Conservation (phyloP, 2,329 filamentous ascomycete species). For the Ramularia endophylla region DNA sequence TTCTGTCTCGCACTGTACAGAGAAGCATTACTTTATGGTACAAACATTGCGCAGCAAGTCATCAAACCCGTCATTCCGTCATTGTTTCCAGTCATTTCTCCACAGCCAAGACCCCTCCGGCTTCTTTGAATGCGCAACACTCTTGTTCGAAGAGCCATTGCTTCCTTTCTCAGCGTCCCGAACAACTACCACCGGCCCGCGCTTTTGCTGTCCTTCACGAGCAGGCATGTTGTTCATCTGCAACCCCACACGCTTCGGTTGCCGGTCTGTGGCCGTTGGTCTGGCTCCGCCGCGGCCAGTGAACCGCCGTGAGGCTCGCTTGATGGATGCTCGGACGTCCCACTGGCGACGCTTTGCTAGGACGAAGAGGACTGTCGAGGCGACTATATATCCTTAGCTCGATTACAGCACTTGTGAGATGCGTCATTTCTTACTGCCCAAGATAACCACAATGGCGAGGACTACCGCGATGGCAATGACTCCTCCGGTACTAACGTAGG, state of each 20-base stretch:
- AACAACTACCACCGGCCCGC: slow-evolving; percentile 21
- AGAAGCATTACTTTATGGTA: no score
- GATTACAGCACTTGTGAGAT: not conserved
- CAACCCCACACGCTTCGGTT: slow-evolving; percentile 18
- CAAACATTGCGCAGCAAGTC: not conserved
- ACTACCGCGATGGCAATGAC: slow-evolving; percentile 70
- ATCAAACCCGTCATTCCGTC: not conserved
- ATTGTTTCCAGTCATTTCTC: slow-evolving; percentile 26
- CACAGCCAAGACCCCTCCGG: slow-evolving; percentile 17
- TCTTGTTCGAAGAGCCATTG: slow-evolving; percentile 6
- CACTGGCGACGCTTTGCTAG: slow-evolving; percentile 80
- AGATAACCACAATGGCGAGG: slow-evolving; percentile 53
- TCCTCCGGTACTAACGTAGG: slow-evolving; percentile 61
- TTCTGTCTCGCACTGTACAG: no score
- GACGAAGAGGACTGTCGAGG: slow-evolving; percentile 64
- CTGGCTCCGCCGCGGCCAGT: slow-evolving; percentile 34
- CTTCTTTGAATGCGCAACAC: slow-evolving; percentile 4
- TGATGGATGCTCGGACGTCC: slow-evolving; percentile 67
- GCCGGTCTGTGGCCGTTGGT: slow-evolving; percentile 8
- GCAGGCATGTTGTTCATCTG: slow-evolving; percentile 15
- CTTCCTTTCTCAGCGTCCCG: slow-evolving; percentile 30
- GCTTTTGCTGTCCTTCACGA: slow-evolving; percentile 18
- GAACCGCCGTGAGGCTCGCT: slow-evolving; percentile 52
- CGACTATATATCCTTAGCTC: slow-evolving; percentile 46
- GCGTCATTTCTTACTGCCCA: slow-evolving; percentile 55